Evolutionary conservation across 2,329 filamentous ascomycete species (phyloP).

Genomic region (Orbilia javanica): DNA sequence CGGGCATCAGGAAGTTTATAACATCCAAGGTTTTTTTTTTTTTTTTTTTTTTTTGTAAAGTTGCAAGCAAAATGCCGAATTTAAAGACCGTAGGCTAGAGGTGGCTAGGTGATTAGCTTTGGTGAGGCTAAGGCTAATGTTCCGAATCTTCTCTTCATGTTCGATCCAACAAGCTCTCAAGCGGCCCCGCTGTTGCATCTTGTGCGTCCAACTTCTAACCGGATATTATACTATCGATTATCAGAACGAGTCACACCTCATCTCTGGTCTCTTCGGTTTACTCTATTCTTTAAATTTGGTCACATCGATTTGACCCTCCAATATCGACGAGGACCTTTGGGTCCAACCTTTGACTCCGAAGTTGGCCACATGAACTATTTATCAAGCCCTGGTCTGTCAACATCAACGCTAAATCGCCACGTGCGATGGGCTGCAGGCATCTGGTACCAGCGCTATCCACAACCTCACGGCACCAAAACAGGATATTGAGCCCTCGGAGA

Average conservation of each 20-base stretch:
- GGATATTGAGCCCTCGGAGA: constrained; percentile 22
- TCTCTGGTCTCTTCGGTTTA: neutral
- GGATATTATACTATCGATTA: neutral
- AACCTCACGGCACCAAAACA: constrained; percentile 18
- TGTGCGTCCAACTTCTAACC: neutral
- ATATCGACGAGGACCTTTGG: neutral
- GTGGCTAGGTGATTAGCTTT: neutral
- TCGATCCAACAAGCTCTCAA: neutral
- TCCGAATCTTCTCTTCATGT: neutral
- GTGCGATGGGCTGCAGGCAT: constrained; percentile 53
- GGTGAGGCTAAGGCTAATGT: constrained; percentile 6
- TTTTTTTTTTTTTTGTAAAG: neutral
- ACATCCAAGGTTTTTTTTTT: constrained; percentile 3
- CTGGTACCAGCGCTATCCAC: constrained; percentile 23
- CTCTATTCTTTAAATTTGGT: constrained; percentile 1
- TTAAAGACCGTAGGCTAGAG: neutral
- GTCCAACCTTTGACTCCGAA: constrained; percentile 33
- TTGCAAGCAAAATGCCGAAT: constrained; percentile 12
- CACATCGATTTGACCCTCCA: neutral
- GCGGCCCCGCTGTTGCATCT: neutral
- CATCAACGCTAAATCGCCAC: constrained; percentile 53
- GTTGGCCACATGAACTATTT: constrained; percentile 54
- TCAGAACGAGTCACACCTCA: constrained; percentile 16
- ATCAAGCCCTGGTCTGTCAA: constrained; percentile 2
- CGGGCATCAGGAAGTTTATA: constrained; percentile 44